A percentile compares a stretch with the other conserved stretches of the same genome.
phyloP scores from a whole-genome alignment of 2,329 filamentous ascomycete species.

The Verticillium nubilum region DNA sequence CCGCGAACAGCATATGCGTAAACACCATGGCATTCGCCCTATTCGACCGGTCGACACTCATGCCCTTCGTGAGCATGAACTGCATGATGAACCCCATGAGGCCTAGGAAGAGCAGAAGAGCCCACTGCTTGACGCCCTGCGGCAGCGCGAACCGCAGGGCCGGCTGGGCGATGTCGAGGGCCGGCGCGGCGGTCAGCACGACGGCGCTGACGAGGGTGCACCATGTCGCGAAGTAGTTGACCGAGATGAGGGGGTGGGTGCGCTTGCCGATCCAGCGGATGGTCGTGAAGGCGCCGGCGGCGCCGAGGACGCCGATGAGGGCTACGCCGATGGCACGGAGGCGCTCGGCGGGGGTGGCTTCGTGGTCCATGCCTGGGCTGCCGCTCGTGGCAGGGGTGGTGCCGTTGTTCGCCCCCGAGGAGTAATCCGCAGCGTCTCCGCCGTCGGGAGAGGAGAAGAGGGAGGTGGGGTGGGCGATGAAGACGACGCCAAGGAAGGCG shows the following conservation, averaged over 20 bases:
- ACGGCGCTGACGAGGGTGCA: constrained; percentile 62
- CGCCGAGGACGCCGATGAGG: constrained; percentile 71
- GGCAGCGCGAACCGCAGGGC: constrained; percentile 37
- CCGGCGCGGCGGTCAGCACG: constrained; percentile 48
- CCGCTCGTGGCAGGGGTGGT: constrained; percentile 8
- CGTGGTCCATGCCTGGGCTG: constrained; percentile 24
- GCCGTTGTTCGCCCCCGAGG: constrained; percentile 8
- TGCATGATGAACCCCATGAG: constrained; percentile 78
- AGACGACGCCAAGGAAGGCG: constrained; percentile 71
- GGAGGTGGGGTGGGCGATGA: constrained; percentile 70
- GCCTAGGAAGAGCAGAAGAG: constrained; percentile 62
- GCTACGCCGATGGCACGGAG: constrained; percentile 65
- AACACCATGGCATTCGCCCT: constrained; percentile 53
- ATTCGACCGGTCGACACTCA: constrained; percentile 65
- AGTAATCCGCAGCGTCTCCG: not conserved
- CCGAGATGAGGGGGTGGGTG: constrained; percentile 75
- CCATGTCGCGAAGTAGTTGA: constrained; percentile 75
- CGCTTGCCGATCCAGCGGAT: constrained; percentile 76
- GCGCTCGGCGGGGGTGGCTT: constrained; percentile 56
- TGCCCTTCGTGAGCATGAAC: constrained; percentile 73
- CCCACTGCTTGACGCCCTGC: constrained; percentile 50
- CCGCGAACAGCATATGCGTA: constrained; percentile 52
- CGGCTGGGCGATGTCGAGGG: constrained; percentile 39
- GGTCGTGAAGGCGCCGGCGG: constrained; percentile 66
- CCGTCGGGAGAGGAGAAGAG: constrained; percentile 34